These are phyloP conservation scores for Pyropia haitanensis DNA, from an alignment of 23 red algal genomes.

Conservation along the genomic window DNA sequence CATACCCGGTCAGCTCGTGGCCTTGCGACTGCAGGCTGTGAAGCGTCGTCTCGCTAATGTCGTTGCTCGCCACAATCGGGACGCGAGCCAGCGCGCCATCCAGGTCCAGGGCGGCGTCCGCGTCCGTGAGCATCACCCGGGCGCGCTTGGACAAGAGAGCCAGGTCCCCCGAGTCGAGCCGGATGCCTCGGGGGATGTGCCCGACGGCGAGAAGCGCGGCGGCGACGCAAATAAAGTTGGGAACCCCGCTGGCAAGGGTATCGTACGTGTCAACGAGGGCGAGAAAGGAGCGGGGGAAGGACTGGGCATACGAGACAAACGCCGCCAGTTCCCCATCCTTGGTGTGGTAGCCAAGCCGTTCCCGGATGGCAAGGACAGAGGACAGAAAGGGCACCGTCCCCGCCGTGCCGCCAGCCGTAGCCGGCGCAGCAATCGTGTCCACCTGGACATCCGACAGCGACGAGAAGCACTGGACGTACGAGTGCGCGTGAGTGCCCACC, in stretches of 20 bases:
- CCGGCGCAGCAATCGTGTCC: background rate
- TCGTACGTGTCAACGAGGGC: constrained; percentile 85
- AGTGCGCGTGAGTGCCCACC: constrained; percentile 66
- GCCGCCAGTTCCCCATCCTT: constrained; percentile 68
- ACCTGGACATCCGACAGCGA: background rate
- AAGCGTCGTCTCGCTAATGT: constrained; percentile 60
- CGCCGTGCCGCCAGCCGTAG: background rate
- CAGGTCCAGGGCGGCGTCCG: background rate
- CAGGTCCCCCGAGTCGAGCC: constrained; percentile 82
- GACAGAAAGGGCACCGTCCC: background rate
- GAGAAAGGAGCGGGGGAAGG: constrained; percentile 53
- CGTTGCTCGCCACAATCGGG: constrained; percentile 56
- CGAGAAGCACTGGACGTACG: constrained; percentile 57
- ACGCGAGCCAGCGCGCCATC: constrained; percentile 2
- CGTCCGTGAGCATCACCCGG: constrained; percentile 18
- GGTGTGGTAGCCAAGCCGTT: background rate
- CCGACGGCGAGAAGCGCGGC: constrained; percentile 32
- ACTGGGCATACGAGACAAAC: constrained; percentile 63
- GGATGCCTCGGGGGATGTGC: constrained; percentile 46
- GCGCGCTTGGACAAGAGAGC: constrained; percentile 21
- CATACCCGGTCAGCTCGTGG: constrained; percentile 52
- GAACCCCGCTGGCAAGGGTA: constrained; percentile 51
- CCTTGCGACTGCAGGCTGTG: constrained; percentile 17
- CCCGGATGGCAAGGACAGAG: constrained; percentile 17
- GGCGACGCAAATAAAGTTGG: constrained; percentile 76